A percentile compares a stretch with the other conserved stretches of the same genome.
Evolutionary conservation across 495 filamentous ascomycete genomes (phyloP).

Genomic region (Aspergillus haitiensis): DNA sequence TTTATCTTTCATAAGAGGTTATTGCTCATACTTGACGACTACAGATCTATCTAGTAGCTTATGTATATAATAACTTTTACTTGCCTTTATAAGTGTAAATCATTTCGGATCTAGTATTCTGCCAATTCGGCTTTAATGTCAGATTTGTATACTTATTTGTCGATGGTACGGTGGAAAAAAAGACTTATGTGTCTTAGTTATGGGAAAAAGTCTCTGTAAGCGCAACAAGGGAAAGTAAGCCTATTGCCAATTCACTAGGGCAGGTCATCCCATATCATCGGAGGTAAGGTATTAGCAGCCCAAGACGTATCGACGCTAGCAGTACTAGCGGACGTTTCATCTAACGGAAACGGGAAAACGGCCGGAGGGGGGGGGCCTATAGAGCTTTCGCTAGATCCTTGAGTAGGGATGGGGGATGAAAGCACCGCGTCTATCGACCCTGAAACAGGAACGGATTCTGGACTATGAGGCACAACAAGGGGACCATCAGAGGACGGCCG

Average conservation of each 20-base stretch:
- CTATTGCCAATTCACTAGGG: constrained; percentile 19
- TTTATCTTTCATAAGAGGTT: no score
- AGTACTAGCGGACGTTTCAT: constrained; percentile 31
- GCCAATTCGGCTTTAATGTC: no score
- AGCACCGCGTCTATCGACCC: constrained; percentile 34
- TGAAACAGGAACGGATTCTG: constrained; percentile 7
- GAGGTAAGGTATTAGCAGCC: constrained; percentile 47
- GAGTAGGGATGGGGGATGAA: constrained; percentile 34
- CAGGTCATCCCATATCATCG: constrained; percentile 48
- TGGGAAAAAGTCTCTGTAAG: neutral
- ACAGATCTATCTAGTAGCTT: no score
- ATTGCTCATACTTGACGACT: no score
- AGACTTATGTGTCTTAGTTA: no score
- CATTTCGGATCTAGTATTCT: no score
- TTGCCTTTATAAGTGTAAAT: no score
- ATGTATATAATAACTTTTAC: no score
- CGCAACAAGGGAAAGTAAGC: neutral
- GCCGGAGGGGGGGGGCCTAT: constrained; percentile 17
- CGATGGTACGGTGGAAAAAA: no score
- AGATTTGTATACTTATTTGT: no score
- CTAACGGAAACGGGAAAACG: constrained; percentile 36
- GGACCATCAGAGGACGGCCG: constrained; percentile 15
- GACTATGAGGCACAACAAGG: constrained; percentile 7
- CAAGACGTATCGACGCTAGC: constrained; percentile 30
- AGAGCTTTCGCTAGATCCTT: constrained; percentile 28